Conservation (phyloP, 2,329 filamentous ascomycete genomes). For the Clonostachys rhizophaga region DNA sequence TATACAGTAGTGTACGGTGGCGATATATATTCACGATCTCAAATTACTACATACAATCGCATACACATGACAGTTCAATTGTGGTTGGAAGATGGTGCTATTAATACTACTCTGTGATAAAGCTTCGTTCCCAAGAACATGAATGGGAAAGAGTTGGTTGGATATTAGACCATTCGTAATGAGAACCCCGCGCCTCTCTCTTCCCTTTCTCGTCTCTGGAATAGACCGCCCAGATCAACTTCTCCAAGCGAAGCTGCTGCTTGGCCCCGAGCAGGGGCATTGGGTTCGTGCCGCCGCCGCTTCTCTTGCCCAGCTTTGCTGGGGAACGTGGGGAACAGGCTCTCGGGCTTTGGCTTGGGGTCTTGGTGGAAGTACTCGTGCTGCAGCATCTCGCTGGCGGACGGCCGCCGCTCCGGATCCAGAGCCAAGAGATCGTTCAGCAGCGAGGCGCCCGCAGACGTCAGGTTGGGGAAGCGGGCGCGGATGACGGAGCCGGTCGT, state of each 20-base stretch:
- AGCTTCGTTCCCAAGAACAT: no score
- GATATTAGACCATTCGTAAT: conserved; percentile 49
- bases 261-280: conserved; percentile 76
- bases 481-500: conserved; percentile 55
- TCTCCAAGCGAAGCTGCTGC: conserved; percentile 50
- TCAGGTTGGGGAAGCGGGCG: conserved; percentile 76
- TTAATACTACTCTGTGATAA: no score
- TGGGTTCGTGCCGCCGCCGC: conserved; percentile 65
- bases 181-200: conserved; percentile 62
- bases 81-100: no score
- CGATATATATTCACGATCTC: no score
- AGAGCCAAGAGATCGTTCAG: conserved; percentile 67
- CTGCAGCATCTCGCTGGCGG: conserved; percentile 67
- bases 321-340: conserved; percentile 95
- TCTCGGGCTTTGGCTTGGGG: conserved; percentile 82
- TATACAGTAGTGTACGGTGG: no score
- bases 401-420: conserved; percentile 68
- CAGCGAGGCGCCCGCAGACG: conserved; percentile 66
- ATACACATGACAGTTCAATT: no score
- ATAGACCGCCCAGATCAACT: conserved; percentile 67
- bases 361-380: conserved; percentile 88
- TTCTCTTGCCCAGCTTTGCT: conserved; percentile 92
- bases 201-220: conserved; percentile 60
- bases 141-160: no score
- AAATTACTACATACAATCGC: no score